Conservation (phyloP, 1,139 yeast genomes). For the Candida sojae region DNA sequence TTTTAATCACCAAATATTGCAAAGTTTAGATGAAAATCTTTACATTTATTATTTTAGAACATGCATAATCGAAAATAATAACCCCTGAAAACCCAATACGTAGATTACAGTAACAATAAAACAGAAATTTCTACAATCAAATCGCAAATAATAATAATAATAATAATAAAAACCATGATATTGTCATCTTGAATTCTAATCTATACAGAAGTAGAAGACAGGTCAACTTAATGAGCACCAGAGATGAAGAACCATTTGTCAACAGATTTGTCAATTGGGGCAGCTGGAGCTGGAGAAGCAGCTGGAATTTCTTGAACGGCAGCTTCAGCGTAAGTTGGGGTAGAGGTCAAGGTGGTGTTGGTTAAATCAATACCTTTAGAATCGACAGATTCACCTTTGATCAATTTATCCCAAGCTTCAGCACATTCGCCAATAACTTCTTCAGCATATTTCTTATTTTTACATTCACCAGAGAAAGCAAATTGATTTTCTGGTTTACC, state of each 20-base stretch:
- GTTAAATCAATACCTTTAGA: conserved; percentile 60
- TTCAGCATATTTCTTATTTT: conserved; percentile 69
- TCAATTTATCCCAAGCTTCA: conserved; percentile 73
- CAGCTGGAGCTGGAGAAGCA: conserved; percentile 74
- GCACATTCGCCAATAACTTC: conserved; percentile 73
- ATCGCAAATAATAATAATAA: not conserved
- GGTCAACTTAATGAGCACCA: conserved; percentile 57
- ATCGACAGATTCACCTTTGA: conserved; percentile 53
- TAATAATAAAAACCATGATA: not conserved
- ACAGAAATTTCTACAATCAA: too few species aligned
- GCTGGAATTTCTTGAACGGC: conserved; percentile 61
- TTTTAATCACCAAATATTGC: too few species aligned
- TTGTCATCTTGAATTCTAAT: not conserved
- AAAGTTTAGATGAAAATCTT: too few species aligned
- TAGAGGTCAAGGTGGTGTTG: conserved; percentile 69
- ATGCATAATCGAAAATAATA: too few species aligned
- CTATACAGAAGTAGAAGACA: not conserved
- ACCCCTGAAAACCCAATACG: too few species aligned
- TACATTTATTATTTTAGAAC: too few species aligned
- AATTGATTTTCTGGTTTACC: conserved; percentile 88
- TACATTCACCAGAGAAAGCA: conserved; percentile 81
- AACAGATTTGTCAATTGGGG: conserved; percentile 93
- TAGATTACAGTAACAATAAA: too few species aligned
- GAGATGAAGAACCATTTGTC: conserved; percentile 99
- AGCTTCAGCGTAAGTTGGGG: conserved; percentile 53